These are phyloP conservation scores for Akebia trifoliata DNA, from an alignment of 164 flowering plant genomes.

Conservation along the genomic window DNA sequence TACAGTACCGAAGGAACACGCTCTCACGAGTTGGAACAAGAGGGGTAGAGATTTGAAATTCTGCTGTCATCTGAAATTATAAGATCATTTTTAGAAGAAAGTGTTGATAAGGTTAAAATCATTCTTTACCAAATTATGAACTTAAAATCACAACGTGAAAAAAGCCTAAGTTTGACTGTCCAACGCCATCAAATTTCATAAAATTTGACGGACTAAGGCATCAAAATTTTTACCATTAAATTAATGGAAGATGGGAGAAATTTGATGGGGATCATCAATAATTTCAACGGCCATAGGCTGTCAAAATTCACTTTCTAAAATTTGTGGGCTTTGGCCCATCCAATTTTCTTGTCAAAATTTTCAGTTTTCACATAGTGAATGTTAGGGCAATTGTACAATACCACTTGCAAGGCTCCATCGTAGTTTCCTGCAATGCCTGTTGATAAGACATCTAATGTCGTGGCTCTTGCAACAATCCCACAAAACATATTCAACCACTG, in stretches of 20 bases:
- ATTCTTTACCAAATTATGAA: too few relatives aligned
- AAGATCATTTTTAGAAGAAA: not conserved
- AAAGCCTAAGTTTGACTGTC: not conserved
- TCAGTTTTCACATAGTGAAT: too few relatives aligned
- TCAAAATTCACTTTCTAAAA: too few relatives aligned
- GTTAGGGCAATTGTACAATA: slow-evolving; percentile 15
- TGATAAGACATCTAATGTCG: slow-evolving; percentile 69
- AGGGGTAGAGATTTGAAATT: slow-evolving; percentile 87
- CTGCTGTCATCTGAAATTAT: slow-evolving; percentile 72
- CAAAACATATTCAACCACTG: slow-evolving; percentile 73
- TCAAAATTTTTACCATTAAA: too few relatives aligned
- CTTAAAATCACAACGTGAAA: too few relatives aligned
- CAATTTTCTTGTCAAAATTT: too few relatives aligned
- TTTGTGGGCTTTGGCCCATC: too few relatives aligned
- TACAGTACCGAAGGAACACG: slow-evolving; percentile 79
- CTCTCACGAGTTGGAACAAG: slow-evolving; percentile 75
- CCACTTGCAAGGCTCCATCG: slow-evolving; percentile 97
- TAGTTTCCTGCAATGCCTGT: slow-evolving; percentile 89
- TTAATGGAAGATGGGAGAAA: too few relatives aligned
- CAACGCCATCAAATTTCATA: too few relatives aligned
- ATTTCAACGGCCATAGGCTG: too few relatives aligned
- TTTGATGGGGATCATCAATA: too few relatives aligned
- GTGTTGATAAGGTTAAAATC: too few relatives aligned
- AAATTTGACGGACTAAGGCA: not conserved
- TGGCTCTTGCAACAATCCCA: slow-evolving; percentile 70